Conservation (phyloP, 805 yeast genomes). For the Candida awuae region DNA sequence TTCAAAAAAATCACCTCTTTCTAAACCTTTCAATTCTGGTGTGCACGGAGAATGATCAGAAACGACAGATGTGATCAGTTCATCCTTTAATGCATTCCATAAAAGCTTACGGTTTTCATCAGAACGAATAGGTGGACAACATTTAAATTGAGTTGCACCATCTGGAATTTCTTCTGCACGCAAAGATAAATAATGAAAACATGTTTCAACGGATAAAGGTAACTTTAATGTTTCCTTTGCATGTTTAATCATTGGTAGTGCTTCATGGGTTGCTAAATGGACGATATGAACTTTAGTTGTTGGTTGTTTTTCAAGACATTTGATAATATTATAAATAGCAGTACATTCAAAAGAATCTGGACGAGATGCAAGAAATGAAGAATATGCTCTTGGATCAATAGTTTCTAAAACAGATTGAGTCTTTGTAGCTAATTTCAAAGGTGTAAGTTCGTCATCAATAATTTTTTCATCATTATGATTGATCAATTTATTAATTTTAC, state of each 20-base stretch:
- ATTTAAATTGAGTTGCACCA: conserved; percentile 77
- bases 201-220: conserved; percentile 82
- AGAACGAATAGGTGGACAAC: conserved; percentile 90
- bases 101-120: conserved; percentile 60
- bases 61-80: conserved; percentile 73
- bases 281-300: conserved; percentile 75
- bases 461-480: conserved; percentile 19
- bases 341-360: conserved; percentile 85
- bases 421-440: conserved; percentile 19
- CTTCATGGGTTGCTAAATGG: conserved; percentile 80
- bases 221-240: conserved; percentile 49
- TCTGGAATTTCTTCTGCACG: conserved; percentile 71
- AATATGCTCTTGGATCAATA: conserved; percentile 56
- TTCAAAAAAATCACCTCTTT: conserved; percentile 75
- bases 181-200: conserved; percentile 83
- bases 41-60: conserved; percentile 97
- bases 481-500: conserved; percentile 33
- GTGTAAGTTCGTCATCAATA: conserved; percentile 24
- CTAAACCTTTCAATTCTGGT: conserved; percentile 76
- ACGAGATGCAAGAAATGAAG: conserved; percentile 71
- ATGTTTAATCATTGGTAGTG: conserved; percentile 59
- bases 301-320: conserved; percentile 51
- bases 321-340: conserved; percentile 68
- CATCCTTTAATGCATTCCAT: conserved; percentile 69
- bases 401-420: conserved; percentile 26